Percentiles rank a stretch among this genome's conserved stretches.
Conservation (phyloP, 345 rosid species). For the Salix suchowensis region DNA sequence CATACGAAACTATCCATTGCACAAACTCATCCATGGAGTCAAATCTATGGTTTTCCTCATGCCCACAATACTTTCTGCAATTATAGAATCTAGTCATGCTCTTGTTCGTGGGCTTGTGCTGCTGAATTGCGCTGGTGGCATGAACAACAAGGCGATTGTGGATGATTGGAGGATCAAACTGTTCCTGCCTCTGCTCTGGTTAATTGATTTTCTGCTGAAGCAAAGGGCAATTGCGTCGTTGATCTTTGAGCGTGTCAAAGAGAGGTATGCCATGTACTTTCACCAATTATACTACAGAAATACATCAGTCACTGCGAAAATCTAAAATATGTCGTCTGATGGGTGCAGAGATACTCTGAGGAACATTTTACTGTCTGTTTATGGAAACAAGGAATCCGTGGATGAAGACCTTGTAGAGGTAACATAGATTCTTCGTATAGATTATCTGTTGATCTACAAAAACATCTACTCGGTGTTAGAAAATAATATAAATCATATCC, state of each 20-base stretch:
- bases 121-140: conserved; percentile 89
- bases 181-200: conserved; percentile 62
- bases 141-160: conserved; percentile 92
- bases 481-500: no score
- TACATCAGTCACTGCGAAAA: neutral
- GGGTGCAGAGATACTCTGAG: conserved; percentile 59
- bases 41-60: conserved; percentile 5
- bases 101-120: conserved; percentile 73
- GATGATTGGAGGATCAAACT: conserved; percentile 97
- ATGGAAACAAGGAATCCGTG: conserved; percentile 70
- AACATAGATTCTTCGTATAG: neutral
- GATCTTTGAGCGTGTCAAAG: conserved; percentile 67
- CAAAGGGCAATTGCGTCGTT: conserved; percentile 61
- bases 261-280: conserved; percentile 38
- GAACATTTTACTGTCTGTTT: conserved; percentile 58
- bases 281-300: neutral
- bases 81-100: conserved; percentile 39
- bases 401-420: conserved; percentile 85
- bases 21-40: neutral
- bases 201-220: conserved; percentile 68
- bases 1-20: neutral
- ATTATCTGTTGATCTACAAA: neutral
- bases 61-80: neutral
- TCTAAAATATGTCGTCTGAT: neutral
- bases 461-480: neutral